A percentile compares a stretch with the other conserved stretches of the same genome.
Conservation (phyloP, 305 asterid species). For the Striga hermonthica region DNA sequence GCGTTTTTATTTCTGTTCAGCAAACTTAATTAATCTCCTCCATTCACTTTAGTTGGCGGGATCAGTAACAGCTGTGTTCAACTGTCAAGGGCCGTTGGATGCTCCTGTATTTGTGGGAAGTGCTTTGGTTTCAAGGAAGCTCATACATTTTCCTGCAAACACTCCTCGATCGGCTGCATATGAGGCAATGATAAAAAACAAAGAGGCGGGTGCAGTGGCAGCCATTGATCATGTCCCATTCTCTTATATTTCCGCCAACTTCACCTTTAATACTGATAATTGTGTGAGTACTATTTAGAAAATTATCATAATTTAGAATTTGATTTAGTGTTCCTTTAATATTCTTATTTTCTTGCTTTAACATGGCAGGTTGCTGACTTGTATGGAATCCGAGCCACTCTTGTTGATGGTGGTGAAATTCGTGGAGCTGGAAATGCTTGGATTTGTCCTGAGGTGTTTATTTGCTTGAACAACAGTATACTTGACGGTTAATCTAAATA, state of each 20-base stretch:
- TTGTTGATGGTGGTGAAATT: constrained; percentile 99
- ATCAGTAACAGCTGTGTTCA: constrained; percentile 90
- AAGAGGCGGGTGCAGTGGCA: constrained; percentile 99
- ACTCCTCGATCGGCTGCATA: constrained; percentile 77
- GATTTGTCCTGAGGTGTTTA: constrained; percentile 97
- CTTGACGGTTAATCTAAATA: constrained; percentile 24
- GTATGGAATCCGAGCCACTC: constrained; percentile 97
- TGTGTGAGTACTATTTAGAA: constrained; percentile 61
- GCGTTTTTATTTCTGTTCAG: constrained; percentile 22
- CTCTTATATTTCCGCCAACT: constrained; percentile 92
- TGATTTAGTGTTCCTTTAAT: constrained; percentile 8
- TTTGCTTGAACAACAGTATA: constrained; percentile 32
- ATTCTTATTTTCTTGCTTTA: constrained; percentile 32
- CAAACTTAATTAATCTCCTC: constrained; percentile 29
- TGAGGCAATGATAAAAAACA: constrained; percentile 78
- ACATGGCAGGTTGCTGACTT: constrained; percentile 86
- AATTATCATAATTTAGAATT: constrained; percentile 18
- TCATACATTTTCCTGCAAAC: constrained; percentile 58
- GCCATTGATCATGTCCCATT: constrained; percentile 93
- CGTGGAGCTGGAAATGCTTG: constrained; percentile 99
- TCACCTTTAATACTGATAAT: constrained; percentile 94
- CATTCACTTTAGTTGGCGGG: constrained; percentile 82
- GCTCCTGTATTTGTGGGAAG: constrained; percentile 97
- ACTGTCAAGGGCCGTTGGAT: constrained; percentile 99
- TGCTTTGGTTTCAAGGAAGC: constrained; percentile 91